Base-by-base conservation (phyloP, 2,329 filamentous ascomycete species). In the Fusarium sublunatum region DNA sequence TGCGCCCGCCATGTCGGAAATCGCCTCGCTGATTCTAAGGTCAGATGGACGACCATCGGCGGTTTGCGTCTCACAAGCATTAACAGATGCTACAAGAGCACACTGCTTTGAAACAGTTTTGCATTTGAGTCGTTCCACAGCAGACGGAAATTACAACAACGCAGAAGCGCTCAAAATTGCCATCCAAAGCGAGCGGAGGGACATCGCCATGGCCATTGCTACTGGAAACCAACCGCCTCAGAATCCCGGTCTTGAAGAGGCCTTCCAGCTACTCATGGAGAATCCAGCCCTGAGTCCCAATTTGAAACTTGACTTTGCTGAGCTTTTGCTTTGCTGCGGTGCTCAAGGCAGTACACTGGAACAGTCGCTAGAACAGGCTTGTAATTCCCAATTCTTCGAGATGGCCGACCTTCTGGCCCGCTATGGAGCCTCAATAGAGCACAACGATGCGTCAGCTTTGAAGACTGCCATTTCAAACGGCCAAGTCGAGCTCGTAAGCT, bases 281-380 rank as follows among this genome's bases (percentile, higher is more conserved):
- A 79, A 82, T 44, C 69, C 78, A 2, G 78, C 79, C 3, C 76
- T 85, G 15, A 78, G 77, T 6, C 79, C 81, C 0, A 77, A 79
- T 28, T 79, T 82, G 29, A 86, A 83, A 65, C 72, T 84, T 38
- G 78, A 78, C 3, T 74, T 88, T 59, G 77, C 82, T 0, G 85
- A 88, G 67, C 74, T 86, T 3, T 69, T 89, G 2, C 76, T 89
- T 2, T 87, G 85, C 49, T 85, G 83, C 1, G 86, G 86, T 0
- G 85, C 85, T 2, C 75, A 78, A 11, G 86, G 86, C 2, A 80
- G 84, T 12, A 74, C 77, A 1, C 73, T 85, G 1, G 78, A 83
- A 0, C 73, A 75, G 28, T 83, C 81, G 0, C 74, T 88, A 1
- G 73, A 82, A 7, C 75, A 81, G 29, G 82, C 84, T 1, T 82